A percentile compares a stretch with the other conserved stretches of the same genome.
These are phyloP conservation scores for Persicaria tinctoria DNA, from an alignment of 148 eudicot species.

Conservation along the genomic window DNA sequence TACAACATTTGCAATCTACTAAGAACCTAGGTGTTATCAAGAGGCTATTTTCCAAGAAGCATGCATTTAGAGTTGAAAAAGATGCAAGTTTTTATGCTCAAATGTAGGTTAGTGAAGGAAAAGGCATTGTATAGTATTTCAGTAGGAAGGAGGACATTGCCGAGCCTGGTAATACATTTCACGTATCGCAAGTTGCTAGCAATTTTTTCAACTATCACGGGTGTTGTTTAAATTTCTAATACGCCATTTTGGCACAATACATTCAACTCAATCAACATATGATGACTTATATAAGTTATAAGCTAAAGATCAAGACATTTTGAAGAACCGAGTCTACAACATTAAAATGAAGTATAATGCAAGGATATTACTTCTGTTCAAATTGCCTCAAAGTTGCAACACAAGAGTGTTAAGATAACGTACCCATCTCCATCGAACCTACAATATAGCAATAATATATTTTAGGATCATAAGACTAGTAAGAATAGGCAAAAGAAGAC, in stretches of 20 bases:
- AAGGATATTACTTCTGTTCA: not conserved
- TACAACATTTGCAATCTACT: not conserved
- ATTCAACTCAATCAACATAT: not conserved
- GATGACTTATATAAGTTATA: too few species aligned
- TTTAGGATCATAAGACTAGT: not conserved
- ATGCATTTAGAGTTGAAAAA: not conserved
- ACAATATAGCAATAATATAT: conserved; percentile 18
- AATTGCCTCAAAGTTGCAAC: not conserved
- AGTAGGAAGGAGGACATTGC: not conserved
- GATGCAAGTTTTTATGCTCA: not conserved
- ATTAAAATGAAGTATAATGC: not conserved
- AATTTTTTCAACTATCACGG: too few species aligned
- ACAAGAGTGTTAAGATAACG: conserved; percentile 18
- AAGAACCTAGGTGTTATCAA: not conserved
- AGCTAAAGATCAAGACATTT: not conserved
- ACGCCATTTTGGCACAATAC: not conserved
- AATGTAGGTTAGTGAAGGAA: not conserved
- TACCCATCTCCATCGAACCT: conserved; percentile 99
- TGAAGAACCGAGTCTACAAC: not conserved
- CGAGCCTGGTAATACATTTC: not conserved
- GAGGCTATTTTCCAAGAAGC: not conserved
- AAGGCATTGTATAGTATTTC: not conserved
- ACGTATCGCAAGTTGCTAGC: not conserved
- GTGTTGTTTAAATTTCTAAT: too few species aligned
- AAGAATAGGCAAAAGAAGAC: not conserved